Conservation (phyloP, 2,329 filamentous ascomycete species). For the Colletotrichum sublineola region DNA sequence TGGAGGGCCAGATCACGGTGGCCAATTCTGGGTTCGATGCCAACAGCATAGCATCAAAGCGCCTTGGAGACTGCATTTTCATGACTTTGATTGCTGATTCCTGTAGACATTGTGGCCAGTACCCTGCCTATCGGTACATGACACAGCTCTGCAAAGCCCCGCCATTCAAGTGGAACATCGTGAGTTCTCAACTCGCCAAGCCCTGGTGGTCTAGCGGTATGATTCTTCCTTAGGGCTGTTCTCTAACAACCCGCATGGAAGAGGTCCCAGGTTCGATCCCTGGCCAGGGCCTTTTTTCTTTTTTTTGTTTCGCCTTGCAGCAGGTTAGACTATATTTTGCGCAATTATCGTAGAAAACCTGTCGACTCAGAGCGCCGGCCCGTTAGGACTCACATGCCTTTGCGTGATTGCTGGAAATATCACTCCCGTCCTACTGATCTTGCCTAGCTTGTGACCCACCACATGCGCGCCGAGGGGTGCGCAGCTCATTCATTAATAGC, state of each 20-base stretch:
- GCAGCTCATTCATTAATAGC: slow-evolving; percentile 1
- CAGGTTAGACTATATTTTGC: neutral
- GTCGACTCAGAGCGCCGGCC: neutral
- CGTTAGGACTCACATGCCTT: neutral
- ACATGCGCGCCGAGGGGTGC: neutral
- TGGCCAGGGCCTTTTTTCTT: slow-evolving; percentile 26
- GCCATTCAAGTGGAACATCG: slow-evolving; percentile 8
- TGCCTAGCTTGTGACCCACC: neutral
- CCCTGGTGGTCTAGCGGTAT: slow-evolving; percentile 42
- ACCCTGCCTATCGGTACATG: neutral
- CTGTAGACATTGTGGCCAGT: neutral
- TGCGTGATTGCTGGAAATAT: slow-evolving; percentile 15
- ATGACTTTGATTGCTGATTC: neutral
- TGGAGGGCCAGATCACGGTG: too few species aligned
- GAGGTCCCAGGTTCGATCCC: slow-evolving; percentile 42
- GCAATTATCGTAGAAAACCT: slow-evolving; percentile 5
- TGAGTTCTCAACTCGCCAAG: neutral
- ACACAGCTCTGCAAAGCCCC: neutral
- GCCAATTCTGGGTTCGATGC: too few species aligned
- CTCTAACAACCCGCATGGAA: slow-evolving; percentile 7
- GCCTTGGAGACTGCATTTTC: neutral
- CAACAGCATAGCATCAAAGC: too few species aligned
- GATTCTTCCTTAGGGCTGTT: slow-evolving; percentile 41
- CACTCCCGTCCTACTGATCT: neutral
- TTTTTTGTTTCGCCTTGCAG: neutral